Evolutionary conservation across 2,329 filamentous ascomycete genomes (phyloP), one percentile per base, ranked within the genome.

Genomic region (Teratosphaeriaceae sp.): DNA sequence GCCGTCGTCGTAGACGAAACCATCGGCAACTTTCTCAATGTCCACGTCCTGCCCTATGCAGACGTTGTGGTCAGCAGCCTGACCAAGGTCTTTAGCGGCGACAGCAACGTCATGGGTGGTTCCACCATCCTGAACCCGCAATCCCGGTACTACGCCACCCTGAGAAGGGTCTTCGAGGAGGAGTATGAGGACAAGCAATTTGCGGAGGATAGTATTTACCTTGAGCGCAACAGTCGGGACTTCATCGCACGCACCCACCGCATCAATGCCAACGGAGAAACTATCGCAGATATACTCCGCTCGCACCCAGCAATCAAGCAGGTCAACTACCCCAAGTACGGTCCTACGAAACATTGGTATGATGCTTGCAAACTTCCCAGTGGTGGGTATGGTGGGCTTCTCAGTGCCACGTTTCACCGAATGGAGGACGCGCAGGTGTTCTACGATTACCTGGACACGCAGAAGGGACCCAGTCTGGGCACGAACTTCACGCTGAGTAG

Each of bases 81-180:
- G 46, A 97, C 92, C 38, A 98, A 98, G 65, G 84, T 97, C 42
- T 98, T 98, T 68, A 94, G 88, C 43, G 92, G 92, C 39, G 92
- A 96, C 65, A 92, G 87, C 64, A 97, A 98, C 64, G 92, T 98
- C 53, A 97, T 97, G 90, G 92, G 89, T 45, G 92, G 92, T 45
- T 72, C 77, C 51, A 70, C 73, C 12, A 73, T 84, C 13, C 65
- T 84, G 40, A 84, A 84, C 49, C 78, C 80, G 0, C 76, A 81
- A 44, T 72, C 81, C n/a, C 78, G 69, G 35, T 84, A 83, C 66
- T 95, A 95, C 63, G 43, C 62, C 2, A 54, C 67, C 0, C 65
- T 98, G n/a, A 90, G 88, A 60, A 60, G 70, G 4, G 72, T 74
- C n/a, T 78, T 86, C 61, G 66, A 68, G 3, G 62, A 65, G 7